Evolutionary conservation across 352 stramenopile species (phyloP), one percentile per base, ranked within the genome.

Genomic region (Globisporangium abappressorium): DNA sequence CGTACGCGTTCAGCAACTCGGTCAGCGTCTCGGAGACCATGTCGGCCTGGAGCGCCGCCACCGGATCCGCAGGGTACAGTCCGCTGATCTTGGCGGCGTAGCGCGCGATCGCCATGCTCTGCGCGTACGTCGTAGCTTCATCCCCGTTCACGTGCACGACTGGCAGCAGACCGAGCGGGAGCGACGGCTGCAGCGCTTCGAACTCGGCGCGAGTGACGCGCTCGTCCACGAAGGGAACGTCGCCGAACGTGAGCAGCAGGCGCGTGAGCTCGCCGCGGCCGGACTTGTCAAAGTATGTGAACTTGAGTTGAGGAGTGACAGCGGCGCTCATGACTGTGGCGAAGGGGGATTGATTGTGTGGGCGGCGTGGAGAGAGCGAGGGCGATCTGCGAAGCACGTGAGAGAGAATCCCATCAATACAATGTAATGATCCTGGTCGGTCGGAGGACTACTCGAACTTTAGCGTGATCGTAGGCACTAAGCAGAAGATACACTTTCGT

Each of bases 261-360:
- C 89, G 85, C 8, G 81, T 75, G 33, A 89, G 67, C 74, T 95
- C 89, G 0, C 66, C 87, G 36, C 81, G 81, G 1, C 77, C 85
- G 0, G 72, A 18, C 41, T 74, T 63, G 30, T 77, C 62, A 55
- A 95, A 94, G 76, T 96, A 96, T 46, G 76, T 91, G 30, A 95
- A 70, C 78, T 89, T 87, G 54, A 91, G 65, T 12, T 72, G 67
- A n/a, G 70, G 41, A 33, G 58, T 6, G 9, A n/a, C 14, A 11
- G 36, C 4, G 11, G 36, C 9, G 7, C n/a, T 68, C 33, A 59
- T 66, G 26, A 24, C 36, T 5, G 36, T 43, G 34, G 34, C 34
- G 11, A 14, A 14, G 34, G 34, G 5, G 12, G 26, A 38, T 11
- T 18, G 34, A 14, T 8, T 41, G 24, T 26, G 34, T 41, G 34